Evolutionary conservation across 176 grass and related monocot species (phyloP).

Genomic region (Microstegium vimineum): DNA sequence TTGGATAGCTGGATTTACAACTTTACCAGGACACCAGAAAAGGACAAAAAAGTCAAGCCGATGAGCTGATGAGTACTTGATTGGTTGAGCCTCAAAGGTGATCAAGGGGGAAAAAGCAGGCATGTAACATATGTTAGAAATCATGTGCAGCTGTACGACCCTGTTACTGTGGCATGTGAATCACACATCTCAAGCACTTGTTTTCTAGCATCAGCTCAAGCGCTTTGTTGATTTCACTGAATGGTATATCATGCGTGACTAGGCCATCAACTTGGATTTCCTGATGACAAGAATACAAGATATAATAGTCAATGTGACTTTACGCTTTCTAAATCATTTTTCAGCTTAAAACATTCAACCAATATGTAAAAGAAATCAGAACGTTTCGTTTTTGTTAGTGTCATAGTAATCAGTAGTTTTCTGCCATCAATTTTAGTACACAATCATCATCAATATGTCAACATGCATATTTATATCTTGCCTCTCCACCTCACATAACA

Average conservation of each 20-base stretch:
- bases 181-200: slow-evolving; percentile 83
- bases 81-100: not conserved
- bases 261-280: slow-evolving; percentile 83
- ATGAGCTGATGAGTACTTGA: slow-evolving; percentile 1
- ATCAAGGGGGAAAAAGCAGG: slow-evolving; percentile 19
- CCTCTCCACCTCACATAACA: not conserved
- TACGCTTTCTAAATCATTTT: slow-evolving; percentile 19
- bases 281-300: slow-evolving; percentile 40
- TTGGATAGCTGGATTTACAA: not conserved
- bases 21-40: not conserved
- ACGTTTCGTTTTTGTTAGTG: not conserved
- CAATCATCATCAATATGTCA: not conserved
- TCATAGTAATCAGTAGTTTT: not conserved
- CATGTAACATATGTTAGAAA: not conserved
- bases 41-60: not conserved
- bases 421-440: not conserved
- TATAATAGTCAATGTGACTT: slow-evolving; percentile 2
- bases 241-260: slow-evolving; percentile 86
- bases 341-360: not conserved
- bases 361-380: not conserved
- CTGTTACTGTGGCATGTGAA: slow-evolving; percentile 66
- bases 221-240: slow-evolving; percentile 68
- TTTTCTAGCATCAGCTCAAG: slow-evolving; percentile 79
- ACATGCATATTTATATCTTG: not conserved
- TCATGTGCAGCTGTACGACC: slow-evolving; percentile 13